Evolutionary conservation across 1,139 yeast species (phyloP), one percentile per base, ranked within the genome.

Genomic region (Diutina neorugosa): DNA sequence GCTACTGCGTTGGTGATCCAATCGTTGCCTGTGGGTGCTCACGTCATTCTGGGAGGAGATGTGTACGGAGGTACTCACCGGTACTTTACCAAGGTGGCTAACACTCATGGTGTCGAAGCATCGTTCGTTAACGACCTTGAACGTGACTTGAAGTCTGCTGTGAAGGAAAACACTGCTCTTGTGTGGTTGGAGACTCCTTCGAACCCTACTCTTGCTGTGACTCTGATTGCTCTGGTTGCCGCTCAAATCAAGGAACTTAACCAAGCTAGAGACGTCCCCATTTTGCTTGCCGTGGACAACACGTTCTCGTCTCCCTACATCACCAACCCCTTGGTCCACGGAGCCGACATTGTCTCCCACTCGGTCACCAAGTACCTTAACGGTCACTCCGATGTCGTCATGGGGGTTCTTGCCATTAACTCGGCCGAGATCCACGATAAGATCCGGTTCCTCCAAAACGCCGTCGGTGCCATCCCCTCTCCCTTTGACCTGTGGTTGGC

Each of bases 31-130:
- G 77, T 80, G 59, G 85, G 84, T 54, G 76, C 87, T 53, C 95
- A 87, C 63, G 85, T 86, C 53, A 76, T 88, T 54, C 82, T 93
- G 53, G 83, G 88, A 62, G 93, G 89, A 61, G 96, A 89, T 63
- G 95, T 89, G 52, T 89, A 89, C 69, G 96, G 96, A 58, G 96
- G 96, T 63, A 88, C 96, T 57, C 94, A 88, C 73, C 78, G 96
- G 69, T 88, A 87, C 71, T 87, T 88, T 76, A 85, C 96, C 65
- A 79, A 85, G 68, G 96, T 88, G 53, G 96, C 93, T 57, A 75
- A 75, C 65, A 79, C 88, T 54, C 95, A 87, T 65, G 93, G 93
- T 54, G 86, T 87, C 53, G 77, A 74, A 55, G 80, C 86, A 52
- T 70, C 82, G 34, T 87, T 88, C 69, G 83, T 89, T 54, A 80